Base-by-base conservation (phyloP, 129 eudicot genomes). In the Flaveria robusta region DNA sequence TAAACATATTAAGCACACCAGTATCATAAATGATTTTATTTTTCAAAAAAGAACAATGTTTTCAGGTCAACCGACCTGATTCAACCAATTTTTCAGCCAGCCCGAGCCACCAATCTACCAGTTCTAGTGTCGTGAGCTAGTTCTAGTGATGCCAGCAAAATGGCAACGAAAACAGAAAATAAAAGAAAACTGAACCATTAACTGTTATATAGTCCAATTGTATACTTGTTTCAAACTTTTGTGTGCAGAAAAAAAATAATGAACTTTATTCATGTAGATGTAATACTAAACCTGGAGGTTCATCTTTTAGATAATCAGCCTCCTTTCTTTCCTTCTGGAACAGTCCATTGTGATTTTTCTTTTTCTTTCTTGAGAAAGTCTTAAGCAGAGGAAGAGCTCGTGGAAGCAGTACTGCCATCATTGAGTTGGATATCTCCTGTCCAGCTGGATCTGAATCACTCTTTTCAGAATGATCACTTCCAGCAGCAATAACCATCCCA, bases 401-500 rank as follows among this genome's bases (percentile, higher is more conserved):
- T 26, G 99, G 99, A 77, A 95, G 99, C 72, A 95, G 81, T 68
- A 91, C 41, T 24, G 87, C 74, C 89, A 95, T 87, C 99, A 95
- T 95, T 84, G 99, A 91, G 18, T 83, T 83, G 52, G 88, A 78
- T 77, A 87, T 86, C 39, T 88, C 97, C 37, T 82, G 90, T 75
- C 88, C 96, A 85, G 75, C 70, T 23, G 86, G 85, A 81, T 95
- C 97, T 47, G 56, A 56, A 50, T 86, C 90, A 85, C 77, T 81
- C 81, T 83, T 89, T 55, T 87, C 90, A 29, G 90, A 87, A 72
- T 71, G 55, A 15, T 75, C 82, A 71, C 77, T 65, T 26, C 74
- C 81, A 39, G 66, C 59, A 73, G 78, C 74, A 41, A 85, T 43
- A 50, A 70, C 81, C 22, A 63, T 67, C 22, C 74, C 91, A 64